Percentiles rank a stretch among this genome's conserved stretches.
Evolutionary conservation across 83 land plant species (phyloP).

Genomic region (Picea abies): DNA sequence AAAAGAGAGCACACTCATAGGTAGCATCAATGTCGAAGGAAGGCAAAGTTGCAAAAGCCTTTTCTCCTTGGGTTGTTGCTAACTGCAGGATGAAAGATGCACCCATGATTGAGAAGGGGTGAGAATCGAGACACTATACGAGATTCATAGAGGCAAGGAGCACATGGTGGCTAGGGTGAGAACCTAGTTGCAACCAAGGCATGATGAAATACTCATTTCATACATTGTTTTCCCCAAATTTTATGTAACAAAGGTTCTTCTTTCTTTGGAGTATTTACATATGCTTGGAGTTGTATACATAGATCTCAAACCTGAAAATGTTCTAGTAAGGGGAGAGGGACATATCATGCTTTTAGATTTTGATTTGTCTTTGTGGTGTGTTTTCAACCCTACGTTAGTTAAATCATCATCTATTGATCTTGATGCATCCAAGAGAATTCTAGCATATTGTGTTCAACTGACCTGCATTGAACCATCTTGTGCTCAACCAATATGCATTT

Average conservation of each 20-base stretch:
- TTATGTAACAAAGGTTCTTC: conserved; percentile 91
- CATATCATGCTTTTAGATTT: conserved; percentile 92
- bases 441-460: conserved; percentile 21
- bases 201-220: too few species aligned
- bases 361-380: conserved; percentile 80
- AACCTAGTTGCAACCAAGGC: too few species aligned
- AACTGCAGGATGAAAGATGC: too few species aligned
- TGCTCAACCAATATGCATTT: conserved; percentile 14
- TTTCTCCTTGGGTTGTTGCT: too few species aligned
- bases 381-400: conserved; percentile 89
- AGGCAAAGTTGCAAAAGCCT: too few species aligned
- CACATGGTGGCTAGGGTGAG: too few species aligned
- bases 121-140: too few species aligned
- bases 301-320: conserved; percentile 90
- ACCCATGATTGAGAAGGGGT: too few species aligned
- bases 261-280: conserved; percentile 92
- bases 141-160: too few species aligned
- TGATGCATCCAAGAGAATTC: conserved; percentile 51
- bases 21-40: too few species aligned
- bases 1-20: too few species aligned
- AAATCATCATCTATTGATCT: conserved; percentile 58
- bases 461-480: conserved; percentile 25
- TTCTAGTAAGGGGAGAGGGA: conserved; percentile 93
- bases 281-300: conserved; percentile 83
- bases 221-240: conserved; percentile 31